Evolutionary conservation across 306 rosid species (phyloP).

Genomic region (Delonix regia): DNA sequence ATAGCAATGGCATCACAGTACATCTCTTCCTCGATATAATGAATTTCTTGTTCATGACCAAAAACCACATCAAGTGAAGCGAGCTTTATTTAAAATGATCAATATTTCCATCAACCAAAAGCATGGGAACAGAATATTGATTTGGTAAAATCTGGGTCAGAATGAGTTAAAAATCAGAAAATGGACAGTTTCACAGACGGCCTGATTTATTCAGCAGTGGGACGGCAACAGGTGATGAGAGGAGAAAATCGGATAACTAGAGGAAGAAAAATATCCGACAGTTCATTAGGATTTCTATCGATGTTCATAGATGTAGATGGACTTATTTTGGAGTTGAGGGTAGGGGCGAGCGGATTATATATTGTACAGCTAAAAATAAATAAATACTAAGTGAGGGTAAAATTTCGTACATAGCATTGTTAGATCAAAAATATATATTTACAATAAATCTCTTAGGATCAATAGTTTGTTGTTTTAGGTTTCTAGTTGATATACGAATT

Average conservation of each 20-base stretch:
- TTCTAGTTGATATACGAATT: no score
- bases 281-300: not conserved
- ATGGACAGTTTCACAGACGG: not conserved
- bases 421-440: no score
- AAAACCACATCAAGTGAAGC: not conserved
- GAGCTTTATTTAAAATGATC: not conserved
- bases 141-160: not conserved
- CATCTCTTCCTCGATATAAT: not conserved
- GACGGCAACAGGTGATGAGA: not conserved
- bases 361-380: no score
- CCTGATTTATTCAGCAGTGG: not conserved
- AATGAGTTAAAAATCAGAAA: not conserved
- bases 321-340: no score
- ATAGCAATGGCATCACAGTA: no score
- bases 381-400: no score
- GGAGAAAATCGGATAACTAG: not conserved
- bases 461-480: no score
- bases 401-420: no score
- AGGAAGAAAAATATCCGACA: no score
- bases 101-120: not conserved
- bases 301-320: not conserved
- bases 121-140: not conserved
- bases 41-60: not conserved
- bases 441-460: no score
- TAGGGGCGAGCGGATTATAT: no score